Evolutionary conservation across 2,329 filamentous ascomycete species (phyloP), one percentile per base, ranked within the genome.

Genomic region (Ophiostoma tasmaniense): DNA sequence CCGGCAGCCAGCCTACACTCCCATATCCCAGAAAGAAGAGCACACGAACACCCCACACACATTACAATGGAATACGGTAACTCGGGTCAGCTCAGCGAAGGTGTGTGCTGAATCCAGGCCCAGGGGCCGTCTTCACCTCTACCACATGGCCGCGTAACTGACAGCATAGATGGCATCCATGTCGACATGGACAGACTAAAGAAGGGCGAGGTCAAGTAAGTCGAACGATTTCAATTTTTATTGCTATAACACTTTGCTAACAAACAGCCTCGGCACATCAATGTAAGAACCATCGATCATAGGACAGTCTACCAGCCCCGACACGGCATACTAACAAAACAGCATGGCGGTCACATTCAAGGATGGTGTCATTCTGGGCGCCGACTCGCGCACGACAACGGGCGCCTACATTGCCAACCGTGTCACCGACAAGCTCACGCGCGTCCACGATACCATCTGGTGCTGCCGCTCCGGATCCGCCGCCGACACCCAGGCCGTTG

Each of bases 341-440:
- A 96, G 92, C 79, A 99, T 99, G 95, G 95, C 95, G 71, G 93
- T 98, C 79, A 98, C 96, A 77, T 99, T 99, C 87, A 95, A 95
- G 79, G 93, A 97, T 76, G 95, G 95, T 72, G 95, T 99, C 70
- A 98, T 99, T 81, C 86, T 99, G 59, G 91, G 95, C 73, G 95
- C 95, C 76, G 95, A 99, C 81, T 97, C 93, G 77, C 89, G 95
- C 83, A 99, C 95, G 74, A 99, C 95, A 64, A 99, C 94, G 68
- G 95, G 95, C 76, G 89, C 94, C 75, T 99, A 98, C 85, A 98
- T 99, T 78, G 95, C 95, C 76, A 99, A 99, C 81, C 90, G 95
- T 84, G 95, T 99, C 73, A 99, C 95, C 73, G 95, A 99, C 86
- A 99, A 99, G 85, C 89, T 99, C 78, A 99, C 95, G 76, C 91